Evolutionary conservation across 2,329 filamentous ascomycete genomes (phyloP), one percentile per base, ranked within the genome.

Genomic region (Stagonosporopsis cucurbitacearum): DNA sequence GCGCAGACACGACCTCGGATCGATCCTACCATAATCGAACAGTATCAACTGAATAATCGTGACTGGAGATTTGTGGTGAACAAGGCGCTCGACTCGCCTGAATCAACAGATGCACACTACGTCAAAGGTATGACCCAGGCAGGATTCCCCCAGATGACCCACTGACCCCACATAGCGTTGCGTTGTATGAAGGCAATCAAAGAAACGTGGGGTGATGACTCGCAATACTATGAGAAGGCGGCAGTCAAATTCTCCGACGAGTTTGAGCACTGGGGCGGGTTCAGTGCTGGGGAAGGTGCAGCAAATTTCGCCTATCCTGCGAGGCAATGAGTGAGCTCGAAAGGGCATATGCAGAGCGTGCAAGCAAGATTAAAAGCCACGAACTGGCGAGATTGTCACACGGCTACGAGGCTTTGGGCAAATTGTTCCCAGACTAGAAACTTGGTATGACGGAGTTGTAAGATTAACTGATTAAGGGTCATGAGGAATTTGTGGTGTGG

Each of bases 51-150:
- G n/a, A 81, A 84, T 35, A 84, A 81, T 1, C 86, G 87, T 66
- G 82, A 85, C 45, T 99, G 95, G 95, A 83, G 85, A 6, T 90
- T 90, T 75, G 88, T 94, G 5, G 83, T 88, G 48, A 79, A 89
- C 48, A 84, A 86, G 75, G 91, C 90, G 2, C 70, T 96, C 17
- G 86, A 84, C 49, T 88, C 88, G 9, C 74, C 83, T 47, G 86
- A 87, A 77, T 80, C 85, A 9, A 86, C 83, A 1, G 92, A 98
- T 77, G 84, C 90, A 17, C 90, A 96, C 76, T 97, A 87, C 70
- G 87, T 98, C 28, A 96, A 97, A 78, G 86, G 89, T 87, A 77
- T 36, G 58, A 42, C 28, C 13, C 9, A 32, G 6, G 11, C 25
- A 20, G 13, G 35, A 13, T 32, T 20, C 33, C 30, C 25, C 4